Conservation (phyloP, 2,329 filamentous ascomycete species). For the Microdochium bolleyi region DNA sequence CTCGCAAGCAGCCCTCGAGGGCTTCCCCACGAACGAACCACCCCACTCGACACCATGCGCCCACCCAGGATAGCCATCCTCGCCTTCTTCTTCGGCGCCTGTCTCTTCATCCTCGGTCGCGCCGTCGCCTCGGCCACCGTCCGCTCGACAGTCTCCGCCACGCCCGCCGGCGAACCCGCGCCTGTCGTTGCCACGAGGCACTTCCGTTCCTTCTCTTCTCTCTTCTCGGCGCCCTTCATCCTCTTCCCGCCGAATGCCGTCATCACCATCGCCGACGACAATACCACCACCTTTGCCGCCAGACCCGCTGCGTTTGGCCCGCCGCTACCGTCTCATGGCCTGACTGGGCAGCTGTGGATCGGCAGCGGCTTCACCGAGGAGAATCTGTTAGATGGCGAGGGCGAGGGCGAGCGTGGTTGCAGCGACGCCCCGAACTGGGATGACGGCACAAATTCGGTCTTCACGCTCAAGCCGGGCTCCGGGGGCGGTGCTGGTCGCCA, state of each 20-base stretch:
- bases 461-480: slow-evolving; percentile 21
- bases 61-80: slow-evolving; percentile 46
- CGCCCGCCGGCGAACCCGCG: slow-evolving; percentile 33
- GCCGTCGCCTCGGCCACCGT: slow-evolving; percentile 32
- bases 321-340: slow-evolving; percentile 60
- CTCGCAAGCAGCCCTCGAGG: too few relatives aligned
- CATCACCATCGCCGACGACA: slow-evolving; percentile 95
- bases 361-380: slow-evolving; percentile 88
- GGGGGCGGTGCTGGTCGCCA: neutral
- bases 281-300: slow-evolving; percentile 93
- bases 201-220: slow-evolving; percentile 40
- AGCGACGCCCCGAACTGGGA: slow-evolving; percentile 90
- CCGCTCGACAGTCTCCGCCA: slow-evolving; percentile 16
- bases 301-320: slow-evolving; percentile 91
- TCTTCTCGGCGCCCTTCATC: slow-evolving; percentile 69
- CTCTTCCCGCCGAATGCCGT: slow-evolving; percentile 93
- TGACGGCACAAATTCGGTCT: slow-evolving; percentile 36
- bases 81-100: slow-evolving; percentile 43
- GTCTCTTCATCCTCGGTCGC: slow-evolving; percentile 47
- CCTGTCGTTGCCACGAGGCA: slow-evolving; percentile 34
- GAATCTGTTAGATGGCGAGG: slow-evolving; percentile 50
- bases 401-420: slow-evolving; percentile 84
- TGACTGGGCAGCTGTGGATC: slow-evolving; percentile 89
- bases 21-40: neutral
- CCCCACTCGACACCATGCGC: slow-evolving; percentile 34